phyloP scores from a whole-genome alignment of 805 yeast genomes.

The Yarrowia hollandica region DNA sequence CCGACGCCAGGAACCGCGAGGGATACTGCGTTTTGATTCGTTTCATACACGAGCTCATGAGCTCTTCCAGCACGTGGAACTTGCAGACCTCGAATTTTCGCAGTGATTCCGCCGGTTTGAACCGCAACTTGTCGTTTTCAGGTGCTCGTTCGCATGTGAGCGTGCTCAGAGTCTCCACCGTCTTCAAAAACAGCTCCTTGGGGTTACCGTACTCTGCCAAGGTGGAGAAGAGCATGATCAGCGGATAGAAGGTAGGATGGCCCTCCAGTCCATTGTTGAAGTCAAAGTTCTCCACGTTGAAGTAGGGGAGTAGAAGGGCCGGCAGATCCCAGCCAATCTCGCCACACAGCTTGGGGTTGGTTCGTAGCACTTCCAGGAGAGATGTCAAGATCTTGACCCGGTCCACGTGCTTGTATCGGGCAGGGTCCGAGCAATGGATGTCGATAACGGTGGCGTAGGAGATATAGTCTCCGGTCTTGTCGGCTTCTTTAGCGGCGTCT shows the following conservation, averaged over 20 bases:
- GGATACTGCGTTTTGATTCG: constrained; percentile 72
- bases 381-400: constrained; percentile 50
- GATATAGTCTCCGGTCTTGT: constrained; percentile 59
- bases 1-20: constrained; percentile 73
- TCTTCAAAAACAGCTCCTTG: constrained; percentile 71
- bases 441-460: constrained; percentile 75
- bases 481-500: constrained; percentile 25
- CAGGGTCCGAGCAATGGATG: constrained; percentile 53
- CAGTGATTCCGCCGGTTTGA: constrained; percentile 27
- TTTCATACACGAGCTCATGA: constrained; percentile 57
- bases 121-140: constrained; percentile 3
- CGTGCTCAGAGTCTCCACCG: constrained; percentile 60
- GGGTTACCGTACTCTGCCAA: constrained; percentile 73
- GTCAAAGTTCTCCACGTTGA: constrained; percentile 40
- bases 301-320: constrained; percentile 55
- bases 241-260: constrained; percentile 32
- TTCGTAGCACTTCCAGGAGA: constrained; percentile 48
- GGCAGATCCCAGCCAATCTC: constrained; percentile 96
- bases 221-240: constrained; percentile 57
- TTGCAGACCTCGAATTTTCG: constrained; percentile 40
- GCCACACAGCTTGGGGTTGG: constrained; percentile 13
- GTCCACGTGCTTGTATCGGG: constrained; percentile 51
- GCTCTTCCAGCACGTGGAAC: constrained; percentile 66
- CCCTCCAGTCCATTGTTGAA: constrained; percentile 30
- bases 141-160: constrained; percentile 38